Percentiles rank a stretch among this genome's conserved stretches.
These are phyloP conservation scores for Rhizoctonia solani DNA, from an alignment of 1,284 basidiomycete species.

Conservation along the genomic window DNA sequence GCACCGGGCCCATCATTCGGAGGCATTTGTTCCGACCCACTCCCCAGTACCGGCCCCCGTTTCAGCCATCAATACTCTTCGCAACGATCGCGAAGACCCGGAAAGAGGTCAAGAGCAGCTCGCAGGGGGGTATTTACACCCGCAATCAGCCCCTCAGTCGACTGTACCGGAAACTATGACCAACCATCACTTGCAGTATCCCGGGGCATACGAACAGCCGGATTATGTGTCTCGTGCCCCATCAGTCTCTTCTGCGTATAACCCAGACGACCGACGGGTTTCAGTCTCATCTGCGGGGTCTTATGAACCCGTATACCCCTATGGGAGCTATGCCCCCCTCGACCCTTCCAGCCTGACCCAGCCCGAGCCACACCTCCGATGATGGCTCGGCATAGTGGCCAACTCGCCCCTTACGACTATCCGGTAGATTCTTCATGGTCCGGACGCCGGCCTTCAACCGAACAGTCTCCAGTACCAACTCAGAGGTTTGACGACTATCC, in stretches of 20 bases:
- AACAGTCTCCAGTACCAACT: slow-evolving; percentile 14
- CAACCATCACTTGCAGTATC: slow-evolving; percentile 10
- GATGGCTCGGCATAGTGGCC: background rate
- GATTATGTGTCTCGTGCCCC: slow-evolving; percentile 9
- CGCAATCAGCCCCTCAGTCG: background rate
- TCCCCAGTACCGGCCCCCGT: background rate
- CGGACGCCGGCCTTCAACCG: slow-evolving; percentile 9
- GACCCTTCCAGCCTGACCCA: background rate
- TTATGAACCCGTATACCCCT: slow-evolving; percentile 12
- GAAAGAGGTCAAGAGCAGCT: background rate
- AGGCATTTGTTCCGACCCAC: background rate
- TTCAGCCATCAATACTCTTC: background rate
- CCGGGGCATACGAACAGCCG: background rate
- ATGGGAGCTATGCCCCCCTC: background rate
- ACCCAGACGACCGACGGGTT: slow-evolving; percentile 9
- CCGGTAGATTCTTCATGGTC: slow-evolving; percentile 14
- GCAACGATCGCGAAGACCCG: background rate
- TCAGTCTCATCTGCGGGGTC: slow-evolving; percentile 16
- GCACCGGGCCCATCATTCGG: background rate
- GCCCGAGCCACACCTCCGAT: slow-evolving; percentile 16
- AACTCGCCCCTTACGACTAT: slow-evolving; percentile 9
- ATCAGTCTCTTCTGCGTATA: background rate
- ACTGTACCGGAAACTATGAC: background rate
- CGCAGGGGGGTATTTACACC: too few relatives aligned
- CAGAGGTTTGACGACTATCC: background rate